Evolutionary conservation across 2,329 filamentous ascomycete species (phyloP).

Genomic region (Aspergillus udagawae): DNA sequence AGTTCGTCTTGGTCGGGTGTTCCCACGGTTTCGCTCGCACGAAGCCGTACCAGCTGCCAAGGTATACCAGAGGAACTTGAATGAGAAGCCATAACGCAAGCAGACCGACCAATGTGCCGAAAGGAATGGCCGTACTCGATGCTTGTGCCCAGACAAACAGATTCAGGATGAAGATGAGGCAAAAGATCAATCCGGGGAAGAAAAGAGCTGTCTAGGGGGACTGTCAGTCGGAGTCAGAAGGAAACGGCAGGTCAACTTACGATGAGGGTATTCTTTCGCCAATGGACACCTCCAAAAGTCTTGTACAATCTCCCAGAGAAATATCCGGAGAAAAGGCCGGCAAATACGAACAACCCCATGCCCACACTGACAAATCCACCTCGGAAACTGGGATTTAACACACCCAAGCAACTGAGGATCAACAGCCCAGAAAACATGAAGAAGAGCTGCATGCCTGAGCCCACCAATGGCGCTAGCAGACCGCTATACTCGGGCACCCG

Average conservation of each 20-base stretch:
- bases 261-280: constrained; percentile 70
- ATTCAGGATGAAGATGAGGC: constrained; percentile 73
- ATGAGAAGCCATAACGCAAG: constrained; percentile 78
- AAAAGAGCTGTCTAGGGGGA: constrained; percentile 60
- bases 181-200: constrained; percentile 74
- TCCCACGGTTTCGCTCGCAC: constrained; percentile 65
- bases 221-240: constrained; percentile 11
- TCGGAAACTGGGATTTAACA: constrained; percentile 83
- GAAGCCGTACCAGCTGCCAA: constrained; percentile 74
- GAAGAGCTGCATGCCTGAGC: constrained; percentile 80
- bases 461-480: constrained; percentile 73
- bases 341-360: constrained; percentile 76
- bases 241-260: constrained; percentile 27
- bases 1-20: constrained; percentile 73
- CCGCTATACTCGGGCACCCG: constrained; percentile 66
- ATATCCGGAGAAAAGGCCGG: constrained; percentile 80
- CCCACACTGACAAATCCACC: constrained; percentile 84
- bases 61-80: constrained; percentile 78
- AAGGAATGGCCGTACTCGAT: constrained; percentile 81
- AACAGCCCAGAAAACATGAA: constrained; percentile 75
- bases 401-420: constrained; percentile 67
- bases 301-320: constrained; percentile 80
- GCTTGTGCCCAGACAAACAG: constrained; percentile 88
- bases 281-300: constrained; percentile 73
- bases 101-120: constrained; percentile 70